Conservation (phyloP, 768 basidiomycete genomes). For the Trametes cubensis region DNA sequence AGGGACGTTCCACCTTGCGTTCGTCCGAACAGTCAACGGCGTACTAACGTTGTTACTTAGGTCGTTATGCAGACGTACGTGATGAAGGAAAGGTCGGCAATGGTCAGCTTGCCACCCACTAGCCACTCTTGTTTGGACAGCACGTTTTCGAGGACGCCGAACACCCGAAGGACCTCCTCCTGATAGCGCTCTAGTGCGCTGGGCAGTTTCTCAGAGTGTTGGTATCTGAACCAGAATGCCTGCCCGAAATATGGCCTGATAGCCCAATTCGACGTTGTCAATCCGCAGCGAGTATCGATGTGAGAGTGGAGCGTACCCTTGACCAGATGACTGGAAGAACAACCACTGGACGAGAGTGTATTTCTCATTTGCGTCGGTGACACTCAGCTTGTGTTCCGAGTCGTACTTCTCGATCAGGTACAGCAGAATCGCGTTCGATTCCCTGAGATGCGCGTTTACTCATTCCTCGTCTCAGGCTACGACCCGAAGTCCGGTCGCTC, state of each 20-base stretch:
- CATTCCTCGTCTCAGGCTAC: not conserved
- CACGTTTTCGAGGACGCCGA: conserved; percentile 29
- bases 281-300: not conserved
- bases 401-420: conserved; percentile 47
- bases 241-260: conserved; percentile 26
- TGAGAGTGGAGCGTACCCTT: conserved; percentile 17
- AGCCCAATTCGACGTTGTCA: not conserved
- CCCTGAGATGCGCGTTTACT: conserved; percentile 9
- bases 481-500: not conserved
- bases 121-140: conserved; percentile 26
- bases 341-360: not conserved
- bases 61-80: too few relatives aligned
- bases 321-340: conserved; percentile 23
- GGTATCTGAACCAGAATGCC: conserved; percentile 20
- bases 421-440: conserved; percentile 41
- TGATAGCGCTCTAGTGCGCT: conserved; percentile 29
- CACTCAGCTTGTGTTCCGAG: conserved; percentile 34
- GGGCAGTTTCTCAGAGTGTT: conserved; percentile 20
- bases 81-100: conserved; percentile 26
- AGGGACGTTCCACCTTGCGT: too few relatives aligned
- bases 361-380: not conserved
- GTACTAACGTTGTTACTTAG: too few relatives aligned
- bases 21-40: too few relatives aligned
- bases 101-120: conserved; percentile 23
- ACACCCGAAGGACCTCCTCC: conserved; percentile 27